A percentile compares a stretch with the other conserved stretches of the same genome.
phyloP scores from a whole-genome alignment of 306 rosid species.

The Pyrus betulifolia region DNA sequence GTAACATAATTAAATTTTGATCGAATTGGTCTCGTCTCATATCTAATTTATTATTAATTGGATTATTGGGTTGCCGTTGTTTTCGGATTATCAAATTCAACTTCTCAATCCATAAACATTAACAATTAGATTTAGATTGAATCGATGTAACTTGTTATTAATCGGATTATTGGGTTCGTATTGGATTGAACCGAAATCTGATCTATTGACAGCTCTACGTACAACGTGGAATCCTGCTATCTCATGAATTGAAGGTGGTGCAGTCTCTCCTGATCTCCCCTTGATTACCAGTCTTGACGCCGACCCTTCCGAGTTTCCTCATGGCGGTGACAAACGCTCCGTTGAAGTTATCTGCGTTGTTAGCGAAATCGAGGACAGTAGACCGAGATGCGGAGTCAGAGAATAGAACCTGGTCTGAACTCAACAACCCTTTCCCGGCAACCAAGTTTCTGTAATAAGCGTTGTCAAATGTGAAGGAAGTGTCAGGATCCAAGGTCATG shows the following conservation, averaged over 20 bases:
- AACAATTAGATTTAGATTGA: no score
- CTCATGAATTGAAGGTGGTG: slow-evolving; percentile 40
- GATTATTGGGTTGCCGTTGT: no score
- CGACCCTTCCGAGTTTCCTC: slow-evolving; percentile 72
- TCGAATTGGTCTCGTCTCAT: no score
- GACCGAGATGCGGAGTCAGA: slow-evolving; percentile 27
- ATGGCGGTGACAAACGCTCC: slow-evolving; percentile 56
- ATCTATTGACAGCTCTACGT: no score
- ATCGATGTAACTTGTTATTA: no score
- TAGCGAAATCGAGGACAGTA: slow-evolving; percentile 49
- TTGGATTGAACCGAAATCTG: no score
- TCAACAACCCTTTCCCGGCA: slow-evolving; percentile 41
- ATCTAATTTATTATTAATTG: no score
- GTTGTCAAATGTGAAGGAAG: slow-evolving; percentile 52
- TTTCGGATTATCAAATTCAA: no score
- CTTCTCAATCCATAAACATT: no score
- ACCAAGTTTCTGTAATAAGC: slow-evolving; percentile 45
- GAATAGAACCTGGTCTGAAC: slow-evolving; percentile 58
- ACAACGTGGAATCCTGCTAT: not conserved
- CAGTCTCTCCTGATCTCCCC: slow-evolving; percentile 71
- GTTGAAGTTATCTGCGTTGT: slow-evolving; percentile 28
- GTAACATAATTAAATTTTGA: no score
- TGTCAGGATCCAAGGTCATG: slow-evolving; percentile 36
- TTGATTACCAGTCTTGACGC: slow-evolving; percentile 48
- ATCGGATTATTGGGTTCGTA: no score